Conservation (phyloP, 306 rosid species). For the Styphnolobium japonicum region DNA sequence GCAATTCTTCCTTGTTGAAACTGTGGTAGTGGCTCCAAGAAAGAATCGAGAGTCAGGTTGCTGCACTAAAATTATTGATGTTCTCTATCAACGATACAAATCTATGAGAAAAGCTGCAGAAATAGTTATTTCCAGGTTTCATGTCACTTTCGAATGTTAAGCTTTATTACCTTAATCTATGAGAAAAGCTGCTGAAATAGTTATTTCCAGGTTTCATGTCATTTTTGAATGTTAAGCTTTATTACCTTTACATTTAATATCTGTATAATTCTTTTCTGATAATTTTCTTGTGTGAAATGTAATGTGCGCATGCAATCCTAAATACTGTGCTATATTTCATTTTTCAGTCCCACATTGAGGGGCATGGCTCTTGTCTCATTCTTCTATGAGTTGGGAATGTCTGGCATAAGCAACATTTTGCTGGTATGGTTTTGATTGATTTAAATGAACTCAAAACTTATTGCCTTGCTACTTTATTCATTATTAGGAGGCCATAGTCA, state of each 20-base stretch:
- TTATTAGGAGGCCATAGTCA: background rate
- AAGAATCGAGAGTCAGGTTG: slow-evolving; percentile 32
- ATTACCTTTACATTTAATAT: background rate
- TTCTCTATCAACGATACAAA: slow-evolving; percentile 48
- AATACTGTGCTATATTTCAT: background rate
- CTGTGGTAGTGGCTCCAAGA: slow-evolving; percentile 33
- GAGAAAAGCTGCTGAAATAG: too few species aligned
- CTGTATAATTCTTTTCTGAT: background rate
- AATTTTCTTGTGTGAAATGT: background rate
- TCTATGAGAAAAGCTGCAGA: slow-evolving; percentile 64
- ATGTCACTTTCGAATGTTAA: background rate
- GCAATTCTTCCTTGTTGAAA: slow-evolving; percentile 69
- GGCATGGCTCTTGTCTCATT: slow-evolving; percentile 70
- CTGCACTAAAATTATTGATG: slow-evolving; percentile 37
- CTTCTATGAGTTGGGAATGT: slow-evolving; percentile 82
- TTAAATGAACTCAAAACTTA: background rate
- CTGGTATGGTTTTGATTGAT: slow-evolving; percentile 43
- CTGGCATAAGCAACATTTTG: slow-evolving; percentile 60
- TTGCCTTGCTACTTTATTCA: background rate
- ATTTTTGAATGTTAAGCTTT: background rate
- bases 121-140: slow-evolving; percentile 61
- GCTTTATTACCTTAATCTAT: background rate
- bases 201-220: slow-evolving; percentile 46
- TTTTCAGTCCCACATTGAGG: slow-evolving; percentile 71
- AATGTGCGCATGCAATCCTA: background rate